A percentile compares a stretch with the other conserved stretches of the same genome.
Evolutionary conservation across 2,329 filamentous ascomycete genomes (phyloP).

Genomic region (Claviceps capensis): DNA sequence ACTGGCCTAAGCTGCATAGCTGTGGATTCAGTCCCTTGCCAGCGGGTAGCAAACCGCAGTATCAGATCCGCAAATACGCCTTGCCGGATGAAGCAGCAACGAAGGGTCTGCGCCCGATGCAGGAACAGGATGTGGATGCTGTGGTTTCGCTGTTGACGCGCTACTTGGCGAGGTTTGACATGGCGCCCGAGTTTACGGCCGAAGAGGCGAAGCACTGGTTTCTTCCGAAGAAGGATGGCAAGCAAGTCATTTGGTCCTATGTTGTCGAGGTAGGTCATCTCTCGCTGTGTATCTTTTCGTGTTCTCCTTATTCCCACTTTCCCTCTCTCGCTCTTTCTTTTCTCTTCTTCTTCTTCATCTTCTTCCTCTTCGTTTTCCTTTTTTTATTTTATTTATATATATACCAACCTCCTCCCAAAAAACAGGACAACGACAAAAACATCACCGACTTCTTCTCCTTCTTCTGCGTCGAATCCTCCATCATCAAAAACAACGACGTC

Average conservation of each 20-base stretch:
- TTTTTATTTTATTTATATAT: too few species aligned
- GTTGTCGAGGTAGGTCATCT: constrained; percentile 57
- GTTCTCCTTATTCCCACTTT: background rate
- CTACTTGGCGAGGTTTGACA: constrained; percentile 68
- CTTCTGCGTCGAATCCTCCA: constrained; percentile 85
- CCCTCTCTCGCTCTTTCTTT: background rate
- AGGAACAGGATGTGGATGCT: constrained; percentile 60
- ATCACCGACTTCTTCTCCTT: constrained; percentile 97
- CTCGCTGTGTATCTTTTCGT: too few species aligned
- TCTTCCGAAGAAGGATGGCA: constrained; percentile 47
- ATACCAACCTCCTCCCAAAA: background rate
- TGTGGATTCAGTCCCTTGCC: constrained; percentile 89
- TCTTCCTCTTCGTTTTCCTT: background rate
- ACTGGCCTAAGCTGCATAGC: constrained; percentile 94
- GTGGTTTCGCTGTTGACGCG: constrained; percentile 62
- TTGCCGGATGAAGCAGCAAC: constrained; percentile 62
- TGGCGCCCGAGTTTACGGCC: constrained; percentile 67
- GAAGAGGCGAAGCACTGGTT: constrained; percentile 86
- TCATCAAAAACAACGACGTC: constrained; percentile 67
- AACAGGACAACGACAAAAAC: constrained; percentile 49
- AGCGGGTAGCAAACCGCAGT: constrained; percentile 64
- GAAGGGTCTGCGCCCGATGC: constrained; percentile 67
- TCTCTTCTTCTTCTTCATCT: background rate
- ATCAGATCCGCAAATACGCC: constrained; percentile 76
- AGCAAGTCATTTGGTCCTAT: constrained; percentile 87